Evolutionary conservation across 129 eudicot species (phyloP).

Genomic region (Ambrosia trifida): DNA sequence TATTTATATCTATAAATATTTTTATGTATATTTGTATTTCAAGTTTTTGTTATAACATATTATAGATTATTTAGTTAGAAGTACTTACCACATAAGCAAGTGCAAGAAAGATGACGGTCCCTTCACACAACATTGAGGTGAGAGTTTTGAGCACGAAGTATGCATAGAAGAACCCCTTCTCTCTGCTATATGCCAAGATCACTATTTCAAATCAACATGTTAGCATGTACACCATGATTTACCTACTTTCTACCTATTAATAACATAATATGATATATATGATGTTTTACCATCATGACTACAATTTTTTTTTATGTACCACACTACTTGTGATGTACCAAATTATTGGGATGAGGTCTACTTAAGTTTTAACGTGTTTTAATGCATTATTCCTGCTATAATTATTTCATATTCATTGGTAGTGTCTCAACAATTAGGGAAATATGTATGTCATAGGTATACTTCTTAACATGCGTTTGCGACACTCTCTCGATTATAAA

Average conservation of each 20-base stretch:
- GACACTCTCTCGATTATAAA: background rate
- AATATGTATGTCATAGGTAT: background rate
- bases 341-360: too few relatives aligned
- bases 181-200: conserved; percentile 63
- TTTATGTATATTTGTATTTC: too few relatives aligned
- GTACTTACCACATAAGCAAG: conserved; percentile 76
- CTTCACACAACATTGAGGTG: conserved; percentile 71
- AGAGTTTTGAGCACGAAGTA: conserved; percentile 68
- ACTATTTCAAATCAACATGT: conserved; percentile 41
- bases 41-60: too few relatives aligned
- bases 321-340: too few relatives aligned
- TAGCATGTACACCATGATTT: conserved; percentile 14
- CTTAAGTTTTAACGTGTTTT: background rate
- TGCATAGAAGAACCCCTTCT: conserved; percentile 54
- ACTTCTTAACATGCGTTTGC: background rate
- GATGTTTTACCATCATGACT: background rate
- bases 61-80: background rate
- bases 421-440: background rate
- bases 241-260: conserved; percentile 3
- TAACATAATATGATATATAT: background rate
- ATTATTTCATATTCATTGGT: background rate
- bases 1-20: too few relatives aligned
- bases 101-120: conserved; percentile 74
- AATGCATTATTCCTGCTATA: background rate
- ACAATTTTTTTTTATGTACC: background rate